These are phyloP conservation scores for Diaporthe eres DNA, from an alignment of 2,329 filamentous ascomycete genomes.

Conservation along the genomic window DNA sequence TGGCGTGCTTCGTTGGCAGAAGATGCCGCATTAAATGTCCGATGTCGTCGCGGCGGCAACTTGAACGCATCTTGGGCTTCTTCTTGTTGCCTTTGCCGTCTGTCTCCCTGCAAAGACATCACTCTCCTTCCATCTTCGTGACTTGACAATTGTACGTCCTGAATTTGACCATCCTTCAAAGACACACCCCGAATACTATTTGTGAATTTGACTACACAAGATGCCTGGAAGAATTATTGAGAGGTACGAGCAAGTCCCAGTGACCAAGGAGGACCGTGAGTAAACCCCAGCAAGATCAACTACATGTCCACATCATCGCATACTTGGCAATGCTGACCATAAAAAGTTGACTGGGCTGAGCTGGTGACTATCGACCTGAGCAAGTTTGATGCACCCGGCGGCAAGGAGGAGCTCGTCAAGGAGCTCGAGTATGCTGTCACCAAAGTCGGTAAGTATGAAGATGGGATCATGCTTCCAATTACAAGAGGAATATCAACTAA, in stretches of 20 bases:
- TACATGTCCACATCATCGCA: neutral
- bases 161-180: neutral
- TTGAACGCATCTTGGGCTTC: neutral
- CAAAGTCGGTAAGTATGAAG: constrained; percentile 44
- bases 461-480: neutral
- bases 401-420: constrained; percentile 51
- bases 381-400: constrained; percentile 51
- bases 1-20: constrained; percentile 15
- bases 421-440: constrained; percentile 51
- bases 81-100: no score
- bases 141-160: neutral
- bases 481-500: neutral
- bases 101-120: neutral
- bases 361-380: constrained; percentile 50
- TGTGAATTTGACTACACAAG: constrained; percentile 12
- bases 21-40: neutral
- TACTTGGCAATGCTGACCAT: neutral
- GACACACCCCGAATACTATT: neutral
- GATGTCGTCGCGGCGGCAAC: constrained; percentile 16
- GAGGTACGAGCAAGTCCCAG: constrained; percentile 49
- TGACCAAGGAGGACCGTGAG: constrained; percentile 48
- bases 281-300: constrained; percentile 29
- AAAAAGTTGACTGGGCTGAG: constrained; percentile 49
- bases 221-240: constrained; percentile 49
- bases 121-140: neutral